Base-by-base conservation (phyloP, 2,329 filamentous ascomycete genomes). In the Dothistroma septosporum region DNA sequence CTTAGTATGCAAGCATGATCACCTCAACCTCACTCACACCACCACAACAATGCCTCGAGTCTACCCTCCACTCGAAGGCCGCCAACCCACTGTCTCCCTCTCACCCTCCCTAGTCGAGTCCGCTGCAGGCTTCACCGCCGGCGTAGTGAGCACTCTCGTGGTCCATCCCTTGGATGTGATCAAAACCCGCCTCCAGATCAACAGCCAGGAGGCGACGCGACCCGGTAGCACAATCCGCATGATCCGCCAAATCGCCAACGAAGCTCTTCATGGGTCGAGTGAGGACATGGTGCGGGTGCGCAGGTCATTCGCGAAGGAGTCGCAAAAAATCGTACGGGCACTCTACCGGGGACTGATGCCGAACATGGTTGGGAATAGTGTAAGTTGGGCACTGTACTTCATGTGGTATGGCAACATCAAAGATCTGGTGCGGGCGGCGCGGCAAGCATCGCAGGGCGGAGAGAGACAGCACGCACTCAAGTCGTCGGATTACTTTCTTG, bases 81-180 rank as follows among this genome's bases (percentile, higher is more conserved):
- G 72, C 44, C 72, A 73, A 54, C 69, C 75, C 59, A 74, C 76
- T 65, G 76, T 84, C 75, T 85, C 83, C 77, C 80, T 89, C 73
- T 88, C 89, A 72, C 86, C 90, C 77, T 91, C 89, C 69, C 76
- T 90, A 73, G 85, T 97, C 76, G 94, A 97, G 83, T 88, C 89
- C 72, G 82, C 92, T 74, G 91, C 94, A 63, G 94, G 94, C 69
- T 88, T 99, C 76, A 89, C 88, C 66, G 94, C 94, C 61, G 94
- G 94, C 63, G 83, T 91, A 59, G 83, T 92, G 68, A 89, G 92
- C 57, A 97, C 94, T 24, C 82, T 97, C 53, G 87, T 87, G 59
- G 89, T 94, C 56, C 93, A 97, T 74, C 94, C 94, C 33, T 85
- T 99, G 62, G 94, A 99, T 78, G 87, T 99, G 65, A 87, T 97